Conservation (phyloP, 352 stramenopile species). For the Blastocystis sp. region DNA sequence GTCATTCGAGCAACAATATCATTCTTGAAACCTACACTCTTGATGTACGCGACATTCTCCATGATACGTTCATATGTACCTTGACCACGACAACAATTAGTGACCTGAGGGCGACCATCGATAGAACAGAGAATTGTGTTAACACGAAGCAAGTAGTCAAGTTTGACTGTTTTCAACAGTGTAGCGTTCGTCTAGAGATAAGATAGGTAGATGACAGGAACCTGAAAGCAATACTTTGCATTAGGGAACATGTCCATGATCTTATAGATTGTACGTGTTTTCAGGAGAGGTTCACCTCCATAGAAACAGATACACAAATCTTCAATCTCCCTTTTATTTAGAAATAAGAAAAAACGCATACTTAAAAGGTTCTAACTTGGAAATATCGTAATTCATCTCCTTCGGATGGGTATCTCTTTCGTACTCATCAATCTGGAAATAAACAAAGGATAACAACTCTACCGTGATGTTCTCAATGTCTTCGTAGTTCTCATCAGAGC, state of each 20-base stretch:
- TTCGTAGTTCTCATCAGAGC: constrained; percentile 72
- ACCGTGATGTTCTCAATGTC: constrained; percentile 67
- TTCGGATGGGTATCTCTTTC: constrained; percentile 65
- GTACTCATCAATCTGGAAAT: constrained; percentile 58
- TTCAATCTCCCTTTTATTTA: constrained; percentile 65
- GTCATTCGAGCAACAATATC: constrained; percentile 73
- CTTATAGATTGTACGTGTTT: constrained; percentile 72
- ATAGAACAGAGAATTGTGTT: constrained; percentile 72
- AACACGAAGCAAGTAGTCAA: constrained; percentile 70
- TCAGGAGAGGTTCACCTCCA: constrained; percentile 71
- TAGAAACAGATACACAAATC: constrained; percentile 72
- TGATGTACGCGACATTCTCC: constrained; percentile 72
- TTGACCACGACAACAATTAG: constrained; percentile 70
- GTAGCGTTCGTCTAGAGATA: constrained; percentile 72
- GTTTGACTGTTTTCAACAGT: constrained; percentile 71
- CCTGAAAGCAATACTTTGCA: constrained; percentile 30
- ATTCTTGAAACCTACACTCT: constrained; percentile 70
- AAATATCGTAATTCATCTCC: constrained; percentile 66
- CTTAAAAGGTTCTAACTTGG: constrained; percentile 62
- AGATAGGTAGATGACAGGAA: not conserved
- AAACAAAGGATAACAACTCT: not conserved
- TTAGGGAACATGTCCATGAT: constrained; percentile 71
- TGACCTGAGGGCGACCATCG: constrained; percentile 71
- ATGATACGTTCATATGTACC: constrained; percentile 72
- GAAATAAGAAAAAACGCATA: not conserved